Conservation (phyloP, 768 basidiomycete species). For the Rhodotorula kratochvilovae region DNA sequence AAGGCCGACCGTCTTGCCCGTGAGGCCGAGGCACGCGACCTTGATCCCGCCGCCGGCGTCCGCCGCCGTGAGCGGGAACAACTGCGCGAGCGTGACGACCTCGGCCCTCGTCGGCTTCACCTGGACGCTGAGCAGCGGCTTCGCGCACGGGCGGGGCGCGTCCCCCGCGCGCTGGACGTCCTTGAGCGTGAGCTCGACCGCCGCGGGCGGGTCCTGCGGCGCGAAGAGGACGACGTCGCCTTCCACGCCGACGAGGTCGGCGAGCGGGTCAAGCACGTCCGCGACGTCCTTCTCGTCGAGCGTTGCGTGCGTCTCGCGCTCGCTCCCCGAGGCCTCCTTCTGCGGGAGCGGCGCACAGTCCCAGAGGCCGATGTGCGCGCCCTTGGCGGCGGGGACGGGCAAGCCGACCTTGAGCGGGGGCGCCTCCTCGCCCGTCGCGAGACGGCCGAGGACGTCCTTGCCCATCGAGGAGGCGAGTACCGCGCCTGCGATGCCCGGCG, state of each 20-base stretch:
- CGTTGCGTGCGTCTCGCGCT: neutral
- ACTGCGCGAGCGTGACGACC: constrained; percentile 6
- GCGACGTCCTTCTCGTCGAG: constrained; percentile 31
- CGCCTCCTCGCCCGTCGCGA: neutral
- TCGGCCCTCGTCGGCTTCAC: neutral
- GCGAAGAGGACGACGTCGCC: neutral
- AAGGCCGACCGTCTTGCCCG: constrained; percentile 31
- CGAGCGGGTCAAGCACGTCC: constrained; percentile 11
- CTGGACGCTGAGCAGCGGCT: neutral
- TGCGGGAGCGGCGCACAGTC: constrained; percentile 10
- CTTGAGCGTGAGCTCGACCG: neutral
- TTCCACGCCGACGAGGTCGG: neutral
- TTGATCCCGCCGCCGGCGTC: too few species aligned
- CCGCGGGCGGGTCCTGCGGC: neutral
- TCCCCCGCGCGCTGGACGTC: neutral
- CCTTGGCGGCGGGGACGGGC: constrained; percentile 2
- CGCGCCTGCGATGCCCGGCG: neutral
- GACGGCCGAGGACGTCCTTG: constrained; percentile 8
- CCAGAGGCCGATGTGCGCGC: constrained; percentile 37
- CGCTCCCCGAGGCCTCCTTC: neutral
- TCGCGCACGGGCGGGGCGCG: neutral
- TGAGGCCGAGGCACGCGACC: constrained; percentile 35
- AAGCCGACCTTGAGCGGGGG: constrained; percentile 30
- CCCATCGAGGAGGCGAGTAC: neutral
- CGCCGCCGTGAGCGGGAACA: constrained; percentile 1